These are phyloP conservation scores for Trebouxia sp. DNA, from an alignment of 139 green algal genomes.

Conservation along the genomic window DNA sequence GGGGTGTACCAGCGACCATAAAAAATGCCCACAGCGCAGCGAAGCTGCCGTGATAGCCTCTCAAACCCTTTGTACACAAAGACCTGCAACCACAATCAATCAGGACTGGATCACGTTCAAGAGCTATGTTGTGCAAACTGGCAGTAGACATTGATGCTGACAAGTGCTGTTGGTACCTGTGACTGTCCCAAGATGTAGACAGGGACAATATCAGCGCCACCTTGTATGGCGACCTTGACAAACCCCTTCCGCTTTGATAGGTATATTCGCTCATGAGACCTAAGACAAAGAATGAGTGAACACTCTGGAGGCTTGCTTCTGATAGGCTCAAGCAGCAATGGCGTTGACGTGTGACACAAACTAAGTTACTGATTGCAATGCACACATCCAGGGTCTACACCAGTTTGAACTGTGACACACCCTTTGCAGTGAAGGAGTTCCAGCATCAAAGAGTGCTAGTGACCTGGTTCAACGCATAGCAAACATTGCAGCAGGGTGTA, in stretches of 20 bases:
- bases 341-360: neutral
- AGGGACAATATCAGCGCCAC: constrained; percentile 28
- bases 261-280: constrained; percentile 27
- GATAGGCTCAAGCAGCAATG: constrained; percentile 10
- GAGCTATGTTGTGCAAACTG: no score
- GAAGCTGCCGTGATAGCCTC: constrained; percentile 18
- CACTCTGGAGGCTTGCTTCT: constrained; percentile 1
- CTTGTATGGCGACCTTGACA: constrained; percentile 34
- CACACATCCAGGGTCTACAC: no score
- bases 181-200: constrained; percentile 35
- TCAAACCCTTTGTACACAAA: constrained; percentile 20
- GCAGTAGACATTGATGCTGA: neutral
- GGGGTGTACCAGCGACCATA: constrained; percentile 37
- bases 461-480: no score
- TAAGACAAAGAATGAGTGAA: neutral
- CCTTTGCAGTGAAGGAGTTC: no score
- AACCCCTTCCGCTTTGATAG: constrained; percentile 28
- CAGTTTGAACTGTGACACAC: no score
- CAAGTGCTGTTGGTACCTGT: neutral
- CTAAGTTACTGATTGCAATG: no score
- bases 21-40: constrained; percentile 25
- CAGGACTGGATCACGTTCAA: no score
- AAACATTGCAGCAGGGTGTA: neutral
- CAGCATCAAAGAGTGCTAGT: no score
- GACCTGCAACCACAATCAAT: neutral